Evolutionary conservation across 371 early-diverging fungal species (phyloP), one percentile per base, ranked within the genome.

Genomic region (Mucor ambiguus): DNA sequence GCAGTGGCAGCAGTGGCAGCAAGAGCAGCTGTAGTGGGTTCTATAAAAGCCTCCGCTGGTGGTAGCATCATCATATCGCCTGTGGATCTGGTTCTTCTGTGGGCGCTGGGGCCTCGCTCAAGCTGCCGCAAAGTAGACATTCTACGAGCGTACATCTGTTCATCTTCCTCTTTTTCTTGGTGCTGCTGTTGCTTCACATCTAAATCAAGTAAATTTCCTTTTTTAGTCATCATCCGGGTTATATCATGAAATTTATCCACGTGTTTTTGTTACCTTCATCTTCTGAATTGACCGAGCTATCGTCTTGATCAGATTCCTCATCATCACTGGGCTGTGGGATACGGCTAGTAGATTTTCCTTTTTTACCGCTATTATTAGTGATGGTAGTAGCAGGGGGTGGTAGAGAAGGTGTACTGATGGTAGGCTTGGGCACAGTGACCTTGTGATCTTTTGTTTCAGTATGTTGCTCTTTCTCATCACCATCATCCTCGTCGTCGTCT

Each of bases 41-140:
- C 54, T 38, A 37, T 38, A 14, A 49, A 52, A 33, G 66, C 60
- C 38, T 60, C 58, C 5, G 67, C 59, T 46, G 60, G 58, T 28
- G 66, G 60, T 22, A 43, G 32, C 58, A 55, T 35, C 43, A 54
- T 68, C 29, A 70, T 38, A 60, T 72, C 70, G 16, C 69, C 69
- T 32, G 72, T 67, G 48, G 74, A 72, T 55, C 70, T 62, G 30
- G 77, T 67, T 52, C 70, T 58, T 57, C 70, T 66, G 30, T 78
- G 78, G 11, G 58, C 52, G 64, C 76, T 76, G 4, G 68, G 63
- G 8, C 76, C 76, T 57, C 71, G 65, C 59, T 73, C 73, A 20
- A 76, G 60, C 30, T 61, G 71, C 38, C 71, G 64, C 48, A 76
- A 38, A 26, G 77, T 76, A 20, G 73, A 73, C 64, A 73, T 68